Evolutionary conservation across 371 early-diverging fungal genomes (phyloP).

Genomic region (Funneliformis caledonium): DNA sequence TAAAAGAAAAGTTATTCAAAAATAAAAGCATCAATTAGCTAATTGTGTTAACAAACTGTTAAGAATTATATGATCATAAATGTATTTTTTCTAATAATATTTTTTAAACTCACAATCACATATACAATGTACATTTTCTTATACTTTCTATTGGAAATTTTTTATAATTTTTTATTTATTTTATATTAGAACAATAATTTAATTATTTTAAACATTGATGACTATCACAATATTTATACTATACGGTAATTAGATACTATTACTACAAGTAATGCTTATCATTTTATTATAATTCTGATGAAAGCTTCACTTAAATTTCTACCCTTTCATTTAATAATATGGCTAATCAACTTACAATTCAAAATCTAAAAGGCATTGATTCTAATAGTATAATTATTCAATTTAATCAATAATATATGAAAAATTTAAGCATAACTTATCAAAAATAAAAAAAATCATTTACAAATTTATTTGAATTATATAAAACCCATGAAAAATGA

Average conservation of each 20-base stretch:
- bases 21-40: not conserved
- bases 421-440: constrained; percentile 11
- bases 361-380: constrained; percentile 7
- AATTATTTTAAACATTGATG: not conserved
- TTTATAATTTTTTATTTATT: not conserved
- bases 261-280: not conserved
- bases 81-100: not conserved
- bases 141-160: too few species aligned
- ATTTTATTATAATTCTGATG: constrained; percentile 5
- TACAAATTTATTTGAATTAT: not conserved
- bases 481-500: constrained; percentile 4
- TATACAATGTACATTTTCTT: too few species aligned
- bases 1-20: not conserved
- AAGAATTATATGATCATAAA: not conserved
- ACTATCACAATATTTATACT: constrained; percentile 6
- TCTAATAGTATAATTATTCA: constrained; percentile 1
- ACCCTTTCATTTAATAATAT: not conserved
- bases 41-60: not conserved
- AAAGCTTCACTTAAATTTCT: not conserved
- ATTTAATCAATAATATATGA: too few species aligned
- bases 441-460: not conserved
- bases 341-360: not conserved
- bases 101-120: too few species aligned
- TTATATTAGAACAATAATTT: not conserved
- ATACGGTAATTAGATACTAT: not conserved